Percentiles rank a stretch among this genome's conserved stretches.
Evolutionary conservation across 768 basidiomycete genomes (phyloP).

Genomic region (Suillus sp.): DNA sequence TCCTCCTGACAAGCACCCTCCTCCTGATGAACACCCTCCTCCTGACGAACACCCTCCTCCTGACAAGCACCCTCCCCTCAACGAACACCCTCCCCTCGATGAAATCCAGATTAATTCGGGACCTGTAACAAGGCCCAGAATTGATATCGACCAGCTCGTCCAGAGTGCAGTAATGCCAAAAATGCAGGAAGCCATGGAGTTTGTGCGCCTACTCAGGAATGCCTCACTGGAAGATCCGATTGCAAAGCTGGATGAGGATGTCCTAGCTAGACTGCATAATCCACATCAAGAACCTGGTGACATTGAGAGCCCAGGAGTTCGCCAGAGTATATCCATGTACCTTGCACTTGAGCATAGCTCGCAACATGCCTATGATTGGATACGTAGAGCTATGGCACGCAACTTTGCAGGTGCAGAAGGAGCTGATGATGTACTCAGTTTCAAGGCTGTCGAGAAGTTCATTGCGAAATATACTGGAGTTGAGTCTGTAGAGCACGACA

Average conservation of each 20-base stretch:
- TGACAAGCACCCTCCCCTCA: too few relatives aligned
- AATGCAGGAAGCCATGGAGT: conserved; percentile 11
- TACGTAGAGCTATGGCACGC: not conserved
- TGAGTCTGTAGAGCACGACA: not conserved
- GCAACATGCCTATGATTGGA: not conserved
- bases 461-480: not conserved
- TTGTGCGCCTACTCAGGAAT: conserved; percentile 14
- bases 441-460: too few relatives aligned
- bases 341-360: not conserved
- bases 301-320: conserved; percentile 20
- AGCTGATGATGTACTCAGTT: not conserved
- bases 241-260: conserved; percentile 19
- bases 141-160: not conserved
- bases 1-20: too few relatives aligned
- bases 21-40: too few relatives aligned
- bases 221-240: conserved; percentile 16
- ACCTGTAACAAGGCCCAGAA: not conserved
- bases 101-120: not conserved
- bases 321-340: conserved; percentile 1
- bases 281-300: conserved; percentile 20
- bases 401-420: not conserved
- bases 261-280: conserved; percentile 28
- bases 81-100: not conserved
- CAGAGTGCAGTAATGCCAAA: not conserved
- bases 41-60: too few relatives aligned